These are phyloP conservation scores for Alliaria petiolata DNA, from an alignment of 345 rosid species.

Conservation along the genomic window DNA sequence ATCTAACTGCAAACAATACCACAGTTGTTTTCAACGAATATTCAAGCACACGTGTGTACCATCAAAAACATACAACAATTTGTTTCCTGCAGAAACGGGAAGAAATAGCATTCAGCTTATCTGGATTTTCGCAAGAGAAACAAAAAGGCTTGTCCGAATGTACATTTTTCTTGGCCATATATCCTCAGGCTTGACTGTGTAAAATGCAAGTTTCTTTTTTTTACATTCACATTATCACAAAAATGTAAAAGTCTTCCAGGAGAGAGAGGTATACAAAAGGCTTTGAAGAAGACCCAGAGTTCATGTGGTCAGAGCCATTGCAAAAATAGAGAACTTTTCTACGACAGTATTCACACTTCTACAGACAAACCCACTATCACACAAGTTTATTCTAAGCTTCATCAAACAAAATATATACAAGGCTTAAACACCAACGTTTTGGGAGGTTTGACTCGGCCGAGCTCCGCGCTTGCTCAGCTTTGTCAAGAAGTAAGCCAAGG, in stretches of 20 bases:
- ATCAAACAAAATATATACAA: no score
- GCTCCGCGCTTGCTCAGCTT: constrained; percentile 58
- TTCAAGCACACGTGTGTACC: constrained; percentile 13
- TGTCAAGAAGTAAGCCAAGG: constrained; percentile 71
- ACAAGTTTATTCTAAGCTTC: no score
- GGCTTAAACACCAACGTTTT: constrained; percentile 23
- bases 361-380: no score
- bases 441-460: constrained; percentile 38
- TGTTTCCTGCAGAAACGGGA: no score
- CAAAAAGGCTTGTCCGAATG: no score
- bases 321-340: background rate
- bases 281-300: constrained; percentile 5
- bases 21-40: constrained; percentile 23
- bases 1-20: constrained; percentile 28
- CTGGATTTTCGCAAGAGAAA: no score
- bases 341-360: constrained; percentile 1
- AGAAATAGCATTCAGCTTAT: no score
- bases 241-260: background rate
- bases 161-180: constrained; percentile 3
- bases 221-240: constrained; percentile 6
- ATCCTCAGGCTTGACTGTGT: background rate
- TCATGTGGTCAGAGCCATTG: constrained; percentile 13
- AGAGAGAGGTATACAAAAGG: no score
- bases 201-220: background rate
- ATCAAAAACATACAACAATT: no score